Conservation (phyloP, 192 early-diverging fungal genomes). For the Oehlia diaphana region DNA sequence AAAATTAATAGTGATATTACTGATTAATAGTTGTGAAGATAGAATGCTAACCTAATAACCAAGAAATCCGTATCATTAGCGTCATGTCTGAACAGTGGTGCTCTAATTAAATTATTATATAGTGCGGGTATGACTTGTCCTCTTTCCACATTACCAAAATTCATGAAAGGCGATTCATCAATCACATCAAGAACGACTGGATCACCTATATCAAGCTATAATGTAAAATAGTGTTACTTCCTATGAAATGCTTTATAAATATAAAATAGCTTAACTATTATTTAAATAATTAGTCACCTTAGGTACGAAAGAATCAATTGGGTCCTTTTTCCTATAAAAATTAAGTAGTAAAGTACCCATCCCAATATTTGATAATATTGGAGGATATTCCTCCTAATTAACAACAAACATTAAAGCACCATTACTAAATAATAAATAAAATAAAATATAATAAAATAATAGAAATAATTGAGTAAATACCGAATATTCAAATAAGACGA, state of each 20-base stretch:
- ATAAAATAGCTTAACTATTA: background rate
- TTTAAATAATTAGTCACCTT: constrained; percentile 40
- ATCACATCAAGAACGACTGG: constrained; percentile 83
- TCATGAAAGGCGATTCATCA: constrained; percentile 91
- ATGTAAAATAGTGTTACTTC: background rate
- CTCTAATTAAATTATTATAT: constrained; percentile 94
- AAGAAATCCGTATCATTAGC: constrained; percentile 79
- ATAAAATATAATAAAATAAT: background rate
- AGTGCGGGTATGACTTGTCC: constrained; percentile 87
- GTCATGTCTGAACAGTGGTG: constrained; percentile 84
- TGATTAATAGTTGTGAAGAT: background rate
- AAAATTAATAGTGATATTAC: background rate
- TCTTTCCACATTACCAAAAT: constrained; percentile 91
- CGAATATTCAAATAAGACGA: constrained; percentile 87
- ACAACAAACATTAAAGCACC: background rate
- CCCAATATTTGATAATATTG: constrained; percentile 87
- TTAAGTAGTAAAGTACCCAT: constrained; percentile 95
- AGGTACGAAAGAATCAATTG: constrained; percentile 78
- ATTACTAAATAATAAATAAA: constrained; percentile 7
- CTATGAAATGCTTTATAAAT: background rate
- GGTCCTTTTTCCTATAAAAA: constrained; percentile 90
- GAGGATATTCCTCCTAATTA: constrained; percentile 87
- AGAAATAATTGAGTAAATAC: constrained; percentile 33
- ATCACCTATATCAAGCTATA: constrained; percentile 72
- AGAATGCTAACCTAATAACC: constrained; percentile 56